phyloP scores from a whole-genome alignment of 148 eudicot species.

The Pouteria glomerata region DNA sequence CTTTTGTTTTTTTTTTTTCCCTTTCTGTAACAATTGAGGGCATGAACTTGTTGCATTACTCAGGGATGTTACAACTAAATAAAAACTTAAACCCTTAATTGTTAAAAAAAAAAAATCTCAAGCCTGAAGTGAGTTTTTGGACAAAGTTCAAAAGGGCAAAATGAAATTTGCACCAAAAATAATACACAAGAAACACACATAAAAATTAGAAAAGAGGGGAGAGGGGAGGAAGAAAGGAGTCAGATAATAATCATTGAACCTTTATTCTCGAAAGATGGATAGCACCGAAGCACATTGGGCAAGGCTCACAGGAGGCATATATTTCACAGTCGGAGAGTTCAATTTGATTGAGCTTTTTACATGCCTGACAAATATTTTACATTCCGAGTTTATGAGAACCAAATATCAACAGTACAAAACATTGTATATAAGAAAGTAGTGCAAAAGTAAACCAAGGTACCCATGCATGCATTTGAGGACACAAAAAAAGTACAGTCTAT shows the following conservation, averaged over 20 bases:
- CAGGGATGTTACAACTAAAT: too few species aligned
- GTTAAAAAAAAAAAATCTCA: too few species aligned
- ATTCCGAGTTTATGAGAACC: neutral
- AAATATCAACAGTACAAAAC: neutral
- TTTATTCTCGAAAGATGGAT: slow-evolving; percentile 75
- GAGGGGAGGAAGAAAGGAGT: neutral
- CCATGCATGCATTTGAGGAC: neutral
- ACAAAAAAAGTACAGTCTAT: neutral
- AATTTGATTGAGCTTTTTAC: slow-evolving; percentile 69
- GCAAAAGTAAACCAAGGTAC: neutral
- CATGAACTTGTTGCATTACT: too few species aligned
- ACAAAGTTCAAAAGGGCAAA: too few species aligned
- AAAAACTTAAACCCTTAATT: too few species aligned
- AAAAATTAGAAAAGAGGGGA: neutral
- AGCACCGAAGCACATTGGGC: slow-evolving; percentile 92
- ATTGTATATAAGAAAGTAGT: neutral
- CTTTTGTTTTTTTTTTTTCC: too few species aligned
- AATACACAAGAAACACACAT: neutral
- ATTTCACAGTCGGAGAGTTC: slow-evolving; percentile 87
- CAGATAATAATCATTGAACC: slow-evolving; percentile 26
- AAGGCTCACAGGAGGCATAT: slow-evolving; percentile 87
- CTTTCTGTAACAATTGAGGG: too few species aligned
- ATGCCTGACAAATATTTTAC: slow-evolving; percentile 48
- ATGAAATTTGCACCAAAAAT: neutral
- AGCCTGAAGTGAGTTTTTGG: too few species aligned